Evolutionary conservation across 2,329 filamentous ascomycete species (phyloP).

Genomic region (Epichloe typhina): DNA sequence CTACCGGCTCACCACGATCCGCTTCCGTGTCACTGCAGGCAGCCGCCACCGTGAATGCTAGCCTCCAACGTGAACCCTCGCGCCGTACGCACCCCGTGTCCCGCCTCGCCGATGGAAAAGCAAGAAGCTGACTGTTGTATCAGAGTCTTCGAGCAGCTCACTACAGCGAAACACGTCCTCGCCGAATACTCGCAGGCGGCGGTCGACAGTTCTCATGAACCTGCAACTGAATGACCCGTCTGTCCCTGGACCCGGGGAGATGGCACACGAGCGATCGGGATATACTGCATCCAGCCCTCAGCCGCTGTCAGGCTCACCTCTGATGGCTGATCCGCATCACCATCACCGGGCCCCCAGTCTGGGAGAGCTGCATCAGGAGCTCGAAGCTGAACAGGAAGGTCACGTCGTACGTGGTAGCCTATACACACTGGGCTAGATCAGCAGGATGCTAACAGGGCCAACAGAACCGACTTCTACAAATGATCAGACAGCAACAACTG

Average conservation of each 20-base stretch:
- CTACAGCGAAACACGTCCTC: slow-evolving; percentile 28
- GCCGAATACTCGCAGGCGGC: slow-evolving; percentile 41
- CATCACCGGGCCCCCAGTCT: slow-evolving; percentile 58
- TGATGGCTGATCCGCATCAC: slow-evolving; percentile 43
- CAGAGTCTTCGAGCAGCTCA: slow-evolving; percentile 41
- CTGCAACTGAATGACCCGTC: slow-evolving; percentile 59
- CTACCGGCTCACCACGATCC: slow-evolving; percentile 49
- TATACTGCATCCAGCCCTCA: slow-evolving; percentile 27
- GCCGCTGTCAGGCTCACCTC: slow-evolving; percentile 34
- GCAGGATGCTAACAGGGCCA: background rate
- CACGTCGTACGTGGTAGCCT: slow-evolving; percentile 47
- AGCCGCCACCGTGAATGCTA: slow-evolving; percentile 64
- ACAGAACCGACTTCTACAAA: slow-evolving; percentile 61
- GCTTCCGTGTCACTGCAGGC: slow-evolving; percentile 61
- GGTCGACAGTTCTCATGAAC: slow-evolving; percentile 60
- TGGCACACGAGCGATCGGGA: slow-evolving; percentile 34
- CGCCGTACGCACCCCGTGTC: slow-evolving; percentile 29
- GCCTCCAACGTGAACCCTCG: slow-evolving; percentile 53
- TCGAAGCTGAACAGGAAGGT: slow-evolving; percentile 67
- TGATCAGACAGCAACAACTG: slow-evolving; percentile 65
- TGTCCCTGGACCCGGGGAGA: slow-evolving; percentile 55
- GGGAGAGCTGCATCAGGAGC: slow-evolving; percentile 65
- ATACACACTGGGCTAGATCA: slow-evolving; percentile 5
- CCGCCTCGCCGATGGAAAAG: background rate
- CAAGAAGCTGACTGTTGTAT: slow-evolving; percentile 12